Base-by-base conservation (phyloP, 352 stramenopile species). In the Globisporangium orthogonon region DNA sequence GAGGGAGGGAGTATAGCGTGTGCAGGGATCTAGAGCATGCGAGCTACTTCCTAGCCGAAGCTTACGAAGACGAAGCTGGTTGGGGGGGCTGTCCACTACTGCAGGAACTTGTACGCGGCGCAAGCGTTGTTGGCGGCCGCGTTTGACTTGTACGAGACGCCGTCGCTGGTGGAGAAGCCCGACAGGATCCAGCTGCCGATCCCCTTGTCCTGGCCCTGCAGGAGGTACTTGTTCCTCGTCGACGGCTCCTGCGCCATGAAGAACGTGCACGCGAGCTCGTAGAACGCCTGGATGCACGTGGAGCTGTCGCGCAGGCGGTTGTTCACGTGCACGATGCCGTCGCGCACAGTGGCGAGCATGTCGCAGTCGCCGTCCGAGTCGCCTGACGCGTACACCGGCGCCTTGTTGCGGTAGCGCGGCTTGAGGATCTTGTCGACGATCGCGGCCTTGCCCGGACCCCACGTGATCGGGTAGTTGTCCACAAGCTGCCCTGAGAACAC, bases 131-230 rank as follows among this genome's bases (percentile, higher is more conserved):
- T 70, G 7, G 63, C 56, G 14, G 52, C 54, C 10, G 78, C 73
- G 48, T 62, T 71, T 7, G 76, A 80, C 53, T 65, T 71, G 69
- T 84, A 87, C 43, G 49, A 69, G 51, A 69, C 45, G 17, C 78
- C 78, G 59, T 89, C 74, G 49, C 74, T 67, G 10, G 76, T 87
- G 37, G 67, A 81, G 60, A 76, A 89, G 13, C 78, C 76, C n/a
- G 74, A 78, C 1, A 69, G 72, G 67, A 88, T 88, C 78, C 76
- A 88, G 57, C 72, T 76, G 39, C 78, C 76, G 31, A 86, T 71
- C n/a, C 33, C 62, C 59, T 78, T 71, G 64, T 86, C 76, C 57
- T 88, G 76, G 31, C 78, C 76, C 55, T 88, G 78, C 29, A 88
- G 56, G 37, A 88, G 47, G 55, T 83, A 88, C 18, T 63, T 51